phyloP scores from a whole-genome alignment of 345 rosid genomes.

The Passiflora organensis region DNA sequence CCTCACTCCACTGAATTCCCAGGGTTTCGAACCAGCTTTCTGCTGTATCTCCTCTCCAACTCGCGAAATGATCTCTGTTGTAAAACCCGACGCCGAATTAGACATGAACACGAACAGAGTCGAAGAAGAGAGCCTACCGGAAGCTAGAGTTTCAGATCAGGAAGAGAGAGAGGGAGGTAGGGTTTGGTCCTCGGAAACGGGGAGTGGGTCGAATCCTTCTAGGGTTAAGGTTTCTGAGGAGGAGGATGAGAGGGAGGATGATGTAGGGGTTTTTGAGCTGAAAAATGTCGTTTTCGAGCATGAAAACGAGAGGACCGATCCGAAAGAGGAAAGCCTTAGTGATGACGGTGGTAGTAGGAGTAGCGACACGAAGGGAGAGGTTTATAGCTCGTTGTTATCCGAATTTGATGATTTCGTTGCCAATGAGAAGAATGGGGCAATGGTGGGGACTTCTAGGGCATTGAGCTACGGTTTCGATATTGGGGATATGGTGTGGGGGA shows the following conservation, averaged over 20 bases:
- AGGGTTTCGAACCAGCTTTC: too few species aligned
- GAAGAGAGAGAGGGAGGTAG: background rate
- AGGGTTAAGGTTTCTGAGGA: background rate
- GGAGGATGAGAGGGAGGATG: background rate
- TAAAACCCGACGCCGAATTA: background rate
- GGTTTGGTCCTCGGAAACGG: background rate
- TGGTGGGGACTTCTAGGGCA: constrained; percentile 62
- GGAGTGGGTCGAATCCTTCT: background rate
- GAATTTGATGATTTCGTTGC: constrained; percentile 94
- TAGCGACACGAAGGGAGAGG: constrained; percentile 22
- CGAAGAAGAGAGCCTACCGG: constrained; percentile 4
- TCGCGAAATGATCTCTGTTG: background rate
- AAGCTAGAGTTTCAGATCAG: background rate
- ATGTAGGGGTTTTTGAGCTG: constrained; percentile 3
- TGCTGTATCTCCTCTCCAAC: too few species aligned
- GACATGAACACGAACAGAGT: background rate
- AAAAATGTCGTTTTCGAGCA: constrained; percentile 14
- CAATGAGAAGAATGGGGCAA: constrained; percentile 51
- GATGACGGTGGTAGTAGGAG: constrained; percentile 18
- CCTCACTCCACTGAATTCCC: constrained; percentile 2
- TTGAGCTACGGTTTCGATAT: constrained; percentile 75
- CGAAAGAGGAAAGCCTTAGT: constrained; percentile 1
- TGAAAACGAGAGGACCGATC: constrained; percentile 22
- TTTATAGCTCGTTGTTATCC: constrained; percentile 55
- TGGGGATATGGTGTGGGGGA: constrained; percentile 99